These are phyloP conservation scores for Botrytis deweyae DNA, from an alignment of 2,329 filamentous ascomycete genomes.

Conservation along the genomic window DNA sequence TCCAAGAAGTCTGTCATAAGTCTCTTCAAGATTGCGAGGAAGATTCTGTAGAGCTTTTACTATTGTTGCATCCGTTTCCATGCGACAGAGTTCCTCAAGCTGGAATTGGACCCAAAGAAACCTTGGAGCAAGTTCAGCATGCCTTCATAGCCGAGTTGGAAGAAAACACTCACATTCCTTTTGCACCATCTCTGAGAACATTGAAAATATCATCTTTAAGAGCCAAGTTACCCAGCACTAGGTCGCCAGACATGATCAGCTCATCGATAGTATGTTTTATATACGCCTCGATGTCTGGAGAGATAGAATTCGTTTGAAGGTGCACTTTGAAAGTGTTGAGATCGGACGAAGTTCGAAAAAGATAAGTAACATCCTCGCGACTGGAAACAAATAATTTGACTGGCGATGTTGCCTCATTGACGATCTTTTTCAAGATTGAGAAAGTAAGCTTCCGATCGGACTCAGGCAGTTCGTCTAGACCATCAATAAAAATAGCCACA, in stretches of 20 bases:
- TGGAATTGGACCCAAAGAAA: not conserved
- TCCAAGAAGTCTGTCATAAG: constrained; percentile 25
- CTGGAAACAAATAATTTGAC: not conserved
- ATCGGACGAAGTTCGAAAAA: not conserved
- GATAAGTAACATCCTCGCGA: not conserved
- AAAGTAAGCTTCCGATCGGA: not conserved
- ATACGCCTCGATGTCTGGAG: not conserved
- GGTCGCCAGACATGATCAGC: not conserved
- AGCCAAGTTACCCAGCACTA: not conserved
- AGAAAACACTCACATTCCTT: not conserved
- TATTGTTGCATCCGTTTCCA: constrained; percentile 24
- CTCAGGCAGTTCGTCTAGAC: not conserved
- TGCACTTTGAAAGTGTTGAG: not conserved
- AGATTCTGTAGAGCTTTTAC: constrained; percentile 20
- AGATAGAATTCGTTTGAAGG: not conserved
- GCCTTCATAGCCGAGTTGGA: not conserved
- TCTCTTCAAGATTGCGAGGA: constrained; percentile 23
- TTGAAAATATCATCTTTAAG: not conserved
- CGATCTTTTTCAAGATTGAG: not conserved
- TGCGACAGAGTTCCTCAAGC: not conserved
- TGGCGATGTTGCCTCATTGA: not conserved
- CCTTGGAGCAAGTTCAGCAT: not conserved
- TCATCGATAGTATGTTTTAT: not conserved
- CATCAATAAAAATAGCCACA: not conserved
- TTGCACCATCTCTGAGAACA: not conserved